Percentiles rank a stretch among this genome's conserved stretches.
Evolutionary conservation across 2,329 filamentous ascomycete genomes (phyloP).

Genomic region (Colletotrichum sp.): DNA sequence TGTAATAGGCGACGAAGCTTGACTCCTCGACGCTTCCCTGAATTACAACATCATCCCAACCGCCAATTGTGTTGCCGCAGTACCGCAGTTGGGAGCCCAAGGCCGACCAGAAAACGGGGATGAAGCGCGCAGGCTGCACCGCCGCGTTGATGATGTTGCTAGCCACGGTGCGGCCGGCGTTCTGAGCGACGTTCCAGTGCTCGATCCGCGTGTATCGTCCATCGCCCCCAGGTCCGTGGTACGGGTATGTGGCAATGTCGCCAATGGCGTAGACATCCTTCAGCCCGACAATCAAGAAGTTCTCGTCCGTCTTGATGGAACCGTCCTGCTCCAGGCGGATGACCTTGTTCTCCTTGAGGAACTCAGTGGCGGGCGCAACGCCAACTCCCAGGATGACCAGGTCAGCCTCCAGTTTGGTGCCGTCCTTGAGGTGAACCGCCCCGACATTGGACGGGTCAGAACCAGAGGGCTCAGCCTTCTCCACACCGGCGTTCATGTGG

Average conservation of each 20-base stretch:
- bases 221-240: slow-evolving; percentile 84
- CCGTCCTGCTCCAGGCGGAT: slow-evolving; percentile 81
- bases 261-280: slow-evolving; percentile 91
- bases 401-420: slow-evolving; percentile 83
- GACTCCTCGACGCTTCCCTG: slow-evolving; percentile 77
- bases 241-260: slow-evolving; percentile 94
- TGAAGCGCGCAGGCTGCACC: slow-evolving; percentile 72
- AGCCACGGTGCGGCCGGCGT: slow-evolving; percentile 82
- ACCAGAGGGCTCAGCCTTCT: slow-evolving; percentile 77
- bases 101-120: slow-evolving; percentile 97
- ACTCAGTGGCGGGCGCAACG: slow-evolving; percentile 84
- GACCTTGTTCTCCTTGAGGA: slow-evolving; percentile 73
- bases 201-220: slow-evolving; percentile 83
- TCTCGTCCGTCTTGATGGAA: slow-evolving; percentile 81
- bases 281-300: slow-evolving; percentile 76
- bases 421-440: slow-evolving; percentile 82
- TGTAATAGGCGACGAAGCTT: slow-evolving; percentile 91
- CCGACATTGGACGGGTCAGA: slow-evolving; percentile 76
- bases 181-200: slow-evolving; percentile 99
- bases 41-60: slow-evolving; percentile 86
- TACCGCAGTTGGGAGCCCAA: slow-evolving; percentile 89
- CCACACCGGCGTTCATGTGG: slow-evolving; percentile 78
- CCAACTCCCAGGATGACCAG: slow-evolving; percentile 92
- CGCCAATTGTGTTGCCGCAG: slow-evolving; percentile 82
- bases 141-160: slow-evolving; percentile 73